Evolutionary conservation across 2,329 filamentous ascomycete genomes (phyloP).

Genomic region (Phaeosphaeria sp.): DNA sequence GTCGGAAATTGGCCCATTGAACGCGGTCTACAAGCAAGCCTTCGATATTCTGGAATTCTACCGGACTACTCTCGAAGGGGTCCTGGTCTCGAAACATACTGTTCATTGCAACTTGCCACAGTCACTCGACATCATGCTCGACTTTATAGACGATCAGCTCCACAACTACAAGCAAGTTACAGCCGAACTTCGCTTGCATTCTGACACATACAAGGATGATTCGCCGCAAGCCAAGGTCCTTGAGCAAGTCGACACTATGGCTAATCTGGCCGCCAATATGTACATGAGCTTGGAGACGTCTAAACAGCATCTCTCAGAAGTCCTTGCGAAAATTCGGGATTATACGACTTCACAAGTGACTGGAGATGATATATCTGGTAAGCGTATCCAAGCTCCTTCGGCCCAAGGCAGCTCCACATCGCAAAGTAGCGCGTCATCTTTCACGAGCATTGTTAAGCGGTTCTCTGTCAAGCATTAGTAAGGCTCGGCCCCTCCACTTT

Average conservation of each 20-base stretch:
- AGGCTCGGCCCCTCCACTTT: too few species aligned
- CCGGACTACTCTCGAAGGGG: conserved; percentile 10
- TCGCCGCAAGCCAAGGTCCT: conserved; percentile 12
- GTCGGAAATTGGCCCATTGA: conserved; percentile 18
- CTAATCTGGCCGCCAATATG: conserved; percentile 9
- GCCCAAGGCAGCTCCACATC: neutral
- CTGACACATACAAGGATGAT: neutral
- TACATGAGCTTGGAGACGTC: conserved; percentile 10
- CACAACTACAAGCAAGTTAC: conserved; percentile 12
- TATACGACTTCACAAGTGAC: neutral
- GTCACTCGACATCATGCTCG: conserved; percentile 8
- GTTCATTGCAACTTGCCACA: conserved; percentile 5
- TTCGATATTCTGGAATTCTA: conserved; percentile 13
- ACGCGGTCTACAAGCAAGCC: conserved; percentile 9
- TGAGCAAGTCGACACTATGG: conserved; percentile 12
- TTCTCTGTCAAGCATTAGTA: too few species aligned
- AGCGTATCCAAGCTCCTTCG: neutral
- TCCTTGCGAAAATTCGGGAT: conserved; percentile 8
- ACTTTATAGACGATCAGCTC: conserved; percentile 11
- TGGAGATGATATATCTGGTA: neutral
- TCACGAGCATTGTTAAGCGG: neutral
- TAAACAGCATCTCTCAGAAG: conserved; percentile 9
- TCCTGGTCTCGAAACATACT: conserved; percentile 3
- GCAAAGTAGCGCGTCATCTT: neutral
- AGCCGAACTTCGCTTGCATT: neutral